These are phyloP conservation scores for Trichoderma atroviride DNA, from an alignment of 2,329 filamentous ascomycete genomes.

Conservation along the genomic window DNA sequence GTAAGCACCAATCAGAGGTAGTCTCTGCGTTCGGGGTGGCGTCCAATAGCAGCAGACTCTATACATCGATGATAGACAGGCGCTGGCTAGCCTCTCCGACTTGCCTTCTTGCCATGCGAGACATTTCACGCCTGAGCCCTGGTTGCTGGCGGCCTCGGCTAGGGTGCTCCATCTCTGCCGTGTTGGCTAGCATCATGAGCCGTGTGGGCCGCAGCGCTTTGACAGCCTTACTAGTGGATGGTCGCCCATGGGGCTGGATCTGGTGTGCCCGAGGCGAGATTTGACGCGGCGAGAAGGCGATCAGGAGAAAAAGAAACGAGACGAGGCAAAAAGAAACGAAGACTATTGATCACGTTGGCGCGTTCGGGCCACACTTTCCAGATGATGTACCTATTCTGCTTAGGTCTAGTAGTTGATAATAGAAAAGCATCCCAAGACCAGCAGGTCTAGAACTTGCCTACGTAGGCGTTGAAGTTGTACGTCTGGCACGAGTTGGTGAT, in stretches of 20 bases:
- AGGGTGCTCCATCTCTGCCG: neutral
- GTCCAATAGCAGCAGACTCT: neutral
- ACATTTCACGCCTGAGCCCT: neutral
- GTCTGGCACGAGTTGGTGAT: conserved; percentile 28
- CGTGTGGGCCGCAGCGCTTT: neutral
- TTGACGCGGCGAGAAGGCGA: neutral
- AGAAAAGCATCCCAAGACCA: no score
- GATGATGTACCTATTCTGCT: neutral
- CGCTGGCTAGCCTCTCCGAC: neutral
- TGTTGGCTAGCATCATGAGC: neutral
- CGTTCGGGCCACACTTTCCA: neutral
- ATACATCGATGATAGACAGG: neutral
- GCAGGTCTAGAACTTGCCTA: conserved; percentile 28
- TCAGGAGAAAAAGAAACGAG: neutral
- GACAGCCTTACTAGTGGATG: neutral
- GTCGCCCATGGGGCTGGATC: neutral
- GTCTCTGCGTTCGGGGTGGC: neutral
- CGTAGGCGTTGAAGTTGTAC: conserved; percentile 33
- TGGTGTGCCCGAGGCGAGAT: neutral
- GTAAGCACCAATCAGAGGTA: neutral
- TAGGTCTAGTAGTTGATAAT: neutral
- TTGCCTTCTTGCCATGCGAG: neutral
- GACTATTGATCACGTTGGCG: neutral
- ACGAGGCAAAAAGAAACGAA: neutral
- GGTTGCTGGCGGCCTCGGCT: neutral